Percentiles rank a stretch among this genome's conserved stretches.
phyloP scores from a whole-genome alignment of 345 rosid species.

The Garcia nutans region DNA sequence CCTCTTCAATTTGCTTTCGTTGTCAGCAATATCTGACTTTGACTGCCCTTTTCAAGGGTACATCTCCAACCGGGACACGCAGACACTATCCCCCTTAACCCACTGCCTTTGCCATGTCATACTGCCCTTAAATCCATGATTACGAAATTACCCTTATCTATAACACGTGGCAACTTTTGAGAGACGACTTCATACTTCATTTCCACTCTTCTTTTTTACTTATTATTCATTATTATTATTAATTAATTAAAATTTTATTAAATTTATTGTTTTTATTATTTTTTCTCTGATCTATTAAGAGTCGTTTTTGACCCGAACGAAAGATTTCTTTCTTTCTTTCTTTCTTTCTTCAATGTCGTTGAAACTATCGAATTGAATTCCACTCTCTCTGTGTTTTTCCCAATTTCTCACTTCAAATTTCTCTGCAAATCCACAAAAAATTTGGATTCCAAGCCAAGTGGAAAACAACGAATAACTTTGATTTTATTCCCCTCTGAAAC shows the following conservation, averaged over 20 bases:
- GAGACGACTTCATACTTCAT: not conserved
- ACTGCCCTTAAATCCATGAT: not conserved
- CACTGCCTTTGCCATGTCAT: conserved; percentile 3
- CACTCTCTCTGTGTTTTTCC: conserved; percentile 17
- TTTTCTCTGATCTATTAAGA: conserved; percentile 15
- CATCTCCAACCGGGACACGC: too few species aligned
- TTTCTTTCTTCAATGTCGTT: conserved; percentile 48
- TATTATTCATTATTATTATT: not conserved
- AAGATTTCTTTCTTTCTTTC: not conserved
- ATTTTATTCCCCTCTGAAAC: not conserved
- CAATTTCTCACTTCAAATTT: conserved; percentile 3
- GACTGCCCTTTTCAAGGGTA: conserved; percentile 19
- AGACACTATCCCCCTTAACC: not conserved
- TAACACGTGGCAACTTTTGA: not conserved
- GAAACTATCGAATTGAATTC: conserved; percentile 40
- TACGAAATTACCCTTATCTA: not conserved
- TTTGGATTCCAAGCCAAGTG: conserved; percentile 9
- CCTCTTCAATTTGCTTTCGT: conserved; percentile 31
- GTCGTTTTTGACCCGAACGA: conserved; percentile 26
- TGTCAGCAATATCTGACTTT: conserved; percentile 56
- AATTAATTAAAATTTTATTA: not conserved
- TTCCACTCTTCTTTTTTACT: not conserved
- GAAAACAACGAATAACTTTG: not conserved
- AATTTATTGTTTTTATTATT: not conserved
- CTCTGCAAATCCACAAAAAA: not conserved